Conservation (phyloP, 2,329 filamentous ascomycete genomes). For the Pseudogymnoascus pannorum region DNA sequence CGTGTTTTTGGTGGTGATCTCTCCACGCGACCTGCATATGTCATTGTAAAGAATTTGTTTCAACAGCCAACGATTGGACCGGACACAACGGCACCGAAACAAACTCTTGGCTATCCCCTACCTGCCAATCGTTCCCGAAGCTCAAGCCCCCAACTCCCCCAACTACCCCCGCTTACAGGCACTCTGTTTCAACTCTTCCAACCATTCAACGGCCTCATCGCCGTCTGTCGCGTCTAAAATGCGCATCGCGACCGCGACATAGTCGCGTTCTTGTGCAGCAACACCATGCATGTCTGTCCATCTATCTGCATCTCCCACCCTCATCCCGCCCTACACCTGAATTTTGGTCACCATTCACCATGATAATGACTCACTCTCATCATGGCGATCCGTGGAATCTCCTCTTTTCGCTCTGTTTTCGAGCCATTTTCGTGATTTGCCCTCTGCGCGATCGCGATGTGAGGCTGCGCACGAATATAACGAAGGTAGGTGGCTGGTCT, state of each 20-base stretch:
- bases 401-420: constrained; percentile 7
- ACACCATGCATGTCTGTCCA: background rate
- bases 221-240: constrained; percentile 6
- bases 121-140: background rate
- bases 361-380: constrained; percentile 4
- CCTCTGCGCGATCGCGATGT: constrained; percentile 6
- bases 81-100: background rate
- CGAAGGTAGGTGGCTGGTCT: background rate
- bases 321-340: background rate
- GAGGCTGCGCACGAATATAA: constrained; percentile 8
- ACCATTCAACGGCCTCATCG: background rate
- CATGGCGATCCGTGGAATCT: constrained; percentile 8
- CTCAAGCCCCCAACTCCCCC: constrained; percentile 3
- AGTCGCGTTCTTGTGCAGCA: constrained; percentile 8
- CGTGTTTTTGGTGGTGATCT: background rate
- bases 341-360: constrained; percentile 7
- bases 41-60: constrained; percentile 4
- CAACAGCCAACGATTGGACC: constrained; percentile 7
- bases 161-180: background rate
- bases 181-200: constrained; percentile 10
- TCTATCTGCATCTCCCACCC: background rate
- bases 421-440: constrained; percentile 4
- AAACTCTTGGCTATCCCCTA: background rate
- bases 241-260: constrained; percentile 8
- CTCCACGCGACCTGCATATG: background rate